A percentile compares a stretch with the other conserved stretches of the same genome.
These are phyloP conservation scores for Colletotrichum magnum DNA, from an alignment of 2,329 filamentous ascomycete species.

Conservation along the genomic window DNA sequence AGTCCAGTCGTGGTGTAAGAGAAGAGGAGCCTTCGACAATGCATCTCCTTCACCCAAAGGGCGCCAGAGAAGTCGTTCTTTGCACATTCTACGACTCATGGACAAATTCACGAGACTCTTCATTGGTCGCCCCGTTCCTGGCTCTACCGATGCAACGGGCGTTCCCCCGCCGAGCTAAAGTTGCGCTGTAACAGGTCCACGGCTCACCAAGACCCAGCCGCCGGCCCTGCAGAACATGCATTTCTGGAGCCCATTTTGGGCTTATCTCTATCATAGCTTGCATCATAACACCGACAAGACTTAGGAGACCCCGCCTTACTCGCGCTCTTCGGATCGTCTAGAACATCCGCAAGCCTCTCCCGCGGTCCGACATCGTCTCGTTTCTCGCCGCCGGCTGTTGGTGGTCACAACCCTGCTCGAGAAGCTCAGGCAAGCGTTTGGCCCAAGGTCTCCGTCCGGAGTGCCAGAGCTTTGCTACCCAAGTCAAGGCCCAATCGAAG, in stretches of 20 bases:
- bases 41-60: slow-evolving; percentile 13
- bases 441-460: slow-evolving; percentile 21
- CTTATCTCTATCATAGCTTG: slow-evolving; percentile 40
- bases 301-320: slow-evolving; percentile 25
- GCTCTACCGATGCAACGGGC: slow-evolving; percentile 13
- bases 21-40: slow-evolving; percentile 19
- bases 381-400: slow-evolving; percentile 1
- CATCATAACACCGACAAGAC: slow-evolving; percentile 27
- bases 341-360: slow-evolving; percentile 11
- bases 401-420: slow-evolving; percentile 19
- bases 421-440: slow-evolving; percentile 12
- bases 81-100: slow-evolving; percentile 28
- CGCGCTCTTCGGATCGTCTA: slow-evolving; percentile 13
- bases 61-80: background rate
- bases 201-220: slow-evolving; percentile 21
- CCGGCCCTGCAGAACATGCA: slow-evolving; percentile 38
- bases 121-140: slow-evolving; percentile 13
- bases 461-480: slow-evolving; percentile 6
- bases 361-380: background rate
- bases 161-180: slow-evolving; percentile 28
- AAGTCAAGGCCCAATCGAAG: slow-evolving; percentile 24
- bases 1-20: background rate
- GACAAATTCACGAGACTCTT: background rate
- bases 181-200: slow-evolving; percentile 23
- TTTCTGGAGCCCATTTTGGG: slow-evolving; percentile 35